Evolutionary conservation across 2,329 filamentous ascomycete species (phyloP), one percentile per base, ranked within the genome.

Genomic region (Blastomyces parvus): DNA sequence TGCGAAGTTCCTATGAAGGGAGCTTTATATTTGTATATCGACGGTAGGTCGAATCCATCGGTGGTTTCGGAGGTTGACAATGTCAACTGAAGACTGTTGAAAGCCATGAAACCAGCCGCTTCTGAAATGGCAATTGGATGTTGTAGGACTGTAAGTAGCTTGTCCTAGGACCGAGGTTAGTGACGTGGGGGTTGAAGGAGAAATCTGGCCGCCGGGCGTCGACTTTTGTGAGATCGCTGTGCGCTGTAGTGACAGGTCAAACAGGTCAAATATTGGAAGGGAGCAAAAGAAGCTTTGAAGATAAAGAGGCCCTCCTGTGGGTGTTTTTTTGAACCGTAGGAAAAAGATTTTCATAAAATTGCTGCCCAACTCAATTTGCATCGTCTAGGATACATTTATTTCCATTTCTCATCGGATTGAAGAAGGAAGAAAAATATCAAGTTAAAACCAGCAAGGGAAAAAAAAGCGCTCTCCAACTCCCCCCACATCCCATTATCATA

Each of bases 331-430:
- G 42, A 50, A 59, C 61, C 61, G 52, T 62, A 59, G 36, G 36
- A 42, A 57, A 38, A 59, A 52, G 42, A 63, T 22, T 73, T 70
- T 70, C 69, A 71, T 72, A 66, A 57, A 57, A 72, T 71, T 72
- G 62, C 64, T 64, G 64, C 59, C 48, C 55, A 73, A 72, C 55
- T 57, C 55, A 17, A 57, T 57, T 55, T 74, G 72, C 73, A 75
- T 75, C 70, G 67, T 70, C 71, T 76, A 75, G 74, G 74, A 74
- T 76, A 76, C 74, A 76, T 68, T 25, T 57, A 13, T 57, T 57
- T 36, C n/a, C 48, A 70, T 72, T 73, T 70, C 59, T 50, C 30
- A 62, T 60, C 57, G 19, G 57, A 63, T 42, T 38, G 57, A 36
- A 56, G 42, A 57, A 36, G 42, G n/a, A 42, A 38, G 19, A 57